Base-by-base conservation (phyloP, 2,329 filamentous ascomycete species). In the Ophioceras dolichostomum region DNA sequence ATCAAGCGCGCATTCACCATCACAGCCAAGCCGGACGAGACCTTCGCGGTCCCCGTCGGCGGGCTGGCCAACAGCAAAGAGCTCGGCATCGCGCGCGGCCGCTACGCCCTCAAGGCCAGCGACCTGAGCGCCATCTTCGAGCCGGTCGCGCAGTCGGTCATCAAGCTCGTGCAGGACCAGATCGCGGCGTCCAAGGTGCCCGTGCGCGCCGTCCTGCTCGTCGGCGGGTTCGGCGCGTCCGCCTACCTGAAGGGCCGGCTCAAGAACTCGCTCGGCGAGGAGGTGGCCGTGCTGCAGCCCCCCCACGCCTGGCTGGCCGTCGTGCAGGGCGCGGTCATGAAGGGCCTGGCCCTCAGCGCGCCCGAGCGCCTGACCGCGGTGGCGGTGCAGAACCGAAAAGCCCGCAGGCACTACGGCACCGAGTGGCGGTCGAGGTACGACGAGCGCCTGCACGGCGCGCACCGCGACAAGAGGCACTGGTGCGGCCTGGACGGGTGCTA, bases 251-350 rank as follows among this genome's bases (percentile, higher is more conserved):
- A 62, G 44, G 51, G 59, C 38, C 52, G 59, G 10, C 47, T 70
- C 7, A 52, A 55, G 31, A 49, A 56, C 35, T 47, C 56, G 1
- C 49, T 67, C 6, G 46, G 53, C 10, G 13, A 3, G 10, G 17
- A 16, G 10, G 58, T 65, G 5, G 51, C 61, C 19, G 58, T 73
- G 19, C 50, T 71, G 36, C 65, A 67, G 34, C 67, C 68, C 1
- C 54, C 60, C 12, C 62, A 64, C 42, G 62, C 64, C 4, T 71
- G 67, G 67, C 56, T 58, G 2, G 62, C 67, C 2, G 64, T 72
- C 4, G 65, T 67, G 3, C 62, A 64, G 22, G 68, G 68, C 5
- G 67, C 68, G 7, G 62, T 64, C 4, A 64, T 68, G 56, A 67
- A 64, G 45, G 66, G 65, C 1, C 49, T 69, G 2, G 57, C 59